phyloP scores from a whole-genome alignment of 2,329 filamentous ascomycete genomes.

The Fusarium protoensiforme region DNA sequence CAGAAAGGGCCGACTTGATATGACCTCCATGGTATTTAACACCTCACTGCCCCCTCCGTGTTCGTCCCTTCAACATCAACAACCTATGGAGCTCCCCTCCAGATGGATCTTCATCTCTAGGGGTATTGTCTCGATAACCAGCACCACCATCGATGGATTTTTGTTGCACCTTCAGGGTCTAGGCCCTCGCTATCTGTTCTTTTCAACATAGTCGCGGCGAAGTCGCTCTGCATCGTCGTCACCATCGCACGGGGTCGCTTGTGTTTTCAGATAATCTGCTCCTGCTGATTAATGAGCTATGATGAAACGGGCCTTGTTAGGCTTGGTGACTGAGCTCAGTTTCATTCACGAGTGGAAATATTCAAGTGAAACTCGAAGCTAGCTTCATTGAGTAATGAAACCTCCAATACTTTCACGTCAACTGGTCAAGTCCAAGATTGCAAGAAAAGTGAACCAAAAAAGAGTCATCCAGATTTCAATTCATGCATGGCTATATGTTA shows the following conservation, averaged over 20 bases:
- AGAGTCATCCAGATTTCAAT: constrained; percentile 21
- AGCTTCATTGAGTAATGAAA: not conserved
- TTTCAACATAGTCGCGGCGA: not conserved
- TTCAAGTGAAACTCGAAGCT: not conserved
- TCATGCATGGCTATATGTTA: constrained; percentile 19
- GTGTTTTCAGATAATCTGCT: not conserved
- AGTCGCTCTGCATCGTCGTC: not conserved
- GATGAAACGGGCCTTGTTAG: not conserved
- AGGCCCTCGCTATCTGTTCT: not conserved
- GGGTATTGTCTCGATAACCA: not conserved
- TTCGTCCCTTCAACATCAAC: not conserved
- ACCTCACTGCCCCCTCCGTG: not conserved
- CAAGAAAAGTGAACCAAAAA: not conserved
- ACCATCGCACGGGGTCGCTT: not conserved
- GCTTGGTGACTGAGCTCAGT: not conserved
- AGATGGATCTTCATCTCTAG: not conserved
- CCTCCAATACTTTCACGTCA: not conserved
- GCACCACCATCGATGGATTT: not conserved
- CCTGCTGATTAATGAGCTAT: not conserved
- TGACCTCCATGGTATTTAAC: not conserved
- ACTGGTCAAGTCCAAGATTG: not conserved
- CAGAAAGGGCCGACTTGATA: not conserved
- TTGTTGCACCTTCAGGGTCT: not conserved
- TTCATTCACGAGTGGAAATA: not conserved
- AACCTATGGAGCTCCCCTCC: not conserved